Evolutionary conservation across 23 red algal species (phyloP).

Genomic region (Cyanidioschyzon merolae): DNA sequence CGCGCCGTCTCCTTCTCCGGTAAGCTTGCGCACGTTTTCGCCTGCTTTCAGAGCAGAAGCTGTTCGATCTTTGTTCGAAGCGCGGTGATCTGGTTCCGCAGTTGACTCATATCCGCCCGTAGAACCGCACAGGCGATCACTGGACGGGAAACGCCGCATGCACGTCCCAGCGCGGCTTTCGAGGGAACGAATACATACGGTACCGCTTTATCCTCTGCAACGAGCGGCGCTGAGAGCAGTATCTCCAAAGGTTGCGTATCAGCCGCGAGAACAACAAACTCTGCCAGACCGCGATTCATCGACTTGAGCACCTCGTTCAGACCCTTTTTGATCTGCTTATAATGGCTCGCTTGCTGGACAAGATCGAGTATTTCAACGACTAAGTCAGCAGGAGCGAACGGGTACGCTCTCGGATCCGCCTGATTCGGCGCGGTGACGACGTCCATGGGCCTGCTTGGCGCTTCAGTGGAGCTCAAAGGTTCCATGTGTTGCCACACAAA

Average conservation of each 20-base stretch:
- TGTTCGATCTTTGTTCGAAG: slow-evolving; percentile 83
- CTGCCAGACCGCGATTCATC: slow-evolving; percentile 79
- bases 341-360: slow-evolving; percentile 83
- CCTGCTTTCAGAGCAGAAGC: slow-evolving; percentile 65
- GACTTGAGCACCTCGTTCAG: slow-evolving; percentile 96
- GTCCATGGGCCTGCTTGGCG: too few relatives aligned
- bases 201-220: slow-evolving; percentile 98
- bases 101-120: slow-evolving; percentile 48
- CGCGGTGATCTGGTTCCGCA: slow-evolving; percentile 51
- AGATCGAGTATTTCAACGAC: slow-evolving; percentile 90
- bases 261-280: slow-evolving; percentile 88
- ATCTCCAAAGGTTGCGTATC: slow-evolving; percentile 95
- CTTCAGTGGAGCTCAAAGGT: too few relatives aligned
- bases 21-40: too few relatives aligned
- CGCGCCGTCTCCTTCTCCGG: neutral
- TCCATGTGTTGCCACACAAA: too few relatives aligned
- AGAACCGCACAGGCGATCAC: slow-evolving; percentile 89
- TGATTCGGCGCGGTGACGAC: too few relatives aligned
- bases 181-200: slow-evolving; percentile 96
- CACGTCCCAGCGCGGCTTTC: slow-evolving; percentile 72
- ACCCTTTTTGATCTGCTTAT: slow-evolving; percentile 96
- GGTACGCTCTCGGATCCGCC: slow-evolving; percentile 67
- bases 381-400: slow-evolving; percentile 71
- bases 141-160: slow-evolving; percentile 75
- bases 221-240: slow-evolving; percentile 71